Evolutionary conservation across 2,329 filamentous ascomycete genomes (phyloP), one percentile per base, ranked within the genome.

Genomic region (Fusarium nelsonii): DNA sequence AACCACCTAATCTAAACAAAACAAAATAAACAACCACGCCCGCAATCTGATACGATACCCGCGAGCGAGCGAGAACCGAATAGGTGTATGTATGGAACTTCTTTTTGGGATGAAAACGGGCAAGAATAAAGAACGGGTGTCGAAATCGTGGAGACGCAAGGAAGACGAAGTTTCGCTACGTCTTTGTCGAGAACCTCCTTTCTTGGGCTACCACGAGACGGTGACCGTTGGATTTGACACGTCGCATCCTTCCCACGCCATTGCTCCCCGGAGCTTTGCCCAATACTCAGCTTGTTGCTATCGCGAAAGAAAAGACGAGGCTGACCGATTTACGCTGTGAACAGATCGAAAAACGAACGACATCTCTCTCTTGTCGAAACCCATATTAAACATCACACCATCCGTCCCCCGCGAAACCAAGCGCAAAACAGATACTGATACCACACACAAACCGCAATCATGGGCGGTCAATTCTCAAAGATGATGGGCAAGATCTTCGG

Each of bases 401-500:
- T 20, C 26, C 30, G n/a, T 3, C 30, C 39, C 46, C 28, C 34
- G 37, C 37, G 50, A 52, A 41, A 14, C 11, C 36, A 30, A 55
- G 36, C 48, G 58, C 49, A 52, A 40, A 53, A 46, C 50, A 16
- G 39, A 41, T 41, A 34, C n/a, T 32, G 56, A 54, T 8, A 41
- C 10, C 14, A 28, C 57, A 46, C 18, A 36, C 37, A 58, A 69
- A 36, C 66, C 68, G 71, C 63, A 65, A 91, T 80, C 74, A 98
- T 98, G 95, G 95, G 95, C 84, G 92, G 91, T 78, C 91, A 93
- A 83, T 87, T 97, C 81, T 97, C 93, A 76, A 97, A 97, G 85
- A 91, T 97, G 84, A 94, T 97, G 91, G 92, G 93, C 83, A 97
- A 97, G 90, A 93, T 98, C 86, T 98, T 97, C 86, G 95, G 95